A percentile compares a stretch with the other conserved stretches of the same genome.
Evolutionary conservation across 2,329 filamentous ascomycete species (phyloP).

Genomic region (Tolypocladium endophyticum): DNA sequence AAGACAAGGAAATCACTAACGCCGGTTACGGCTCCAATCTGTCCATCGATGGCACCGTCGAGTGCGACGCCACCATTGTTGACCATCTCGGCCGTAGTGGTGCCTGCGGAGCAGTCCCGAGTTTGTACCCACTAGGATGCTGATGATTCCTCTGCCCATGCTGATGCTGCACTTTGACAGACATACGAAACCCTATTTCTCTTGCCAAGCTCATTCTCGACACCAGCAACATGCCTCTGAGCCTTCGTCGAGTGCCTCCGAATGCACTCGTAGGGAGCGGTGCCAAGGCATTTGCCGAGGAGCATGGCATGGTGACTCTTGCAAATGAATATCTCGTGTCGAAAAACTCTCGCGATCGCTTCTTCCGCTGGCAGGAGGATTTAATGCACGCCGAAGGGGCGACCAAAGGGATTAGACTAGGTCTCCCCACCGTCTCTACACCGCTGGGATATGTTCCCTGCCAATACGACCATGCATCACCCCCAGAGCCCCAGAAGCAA

Average conservation of each 20-base stretch:
- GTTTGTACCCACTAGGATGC: constrained; percentile 42
- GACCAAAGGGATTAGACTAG: constrained; percentile 15
- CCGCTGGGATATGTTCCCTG: constrained; percentile 13
- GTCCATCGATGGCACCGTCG: constrained; percentile 79
- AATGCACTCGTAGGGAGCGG: constrained; percentile 84
- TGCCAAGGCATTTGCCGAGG: constrained; percentile 74
- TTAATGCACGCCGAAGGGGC: constrained; percentile 50
- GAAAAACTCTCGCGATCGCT: constrained; percentile 66
- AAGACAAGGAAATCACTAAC: constrained; percentile 94
- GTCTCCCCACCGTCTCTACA: constrained; percentile 5
- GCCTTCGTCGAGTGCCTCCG: constrained; percentile 79
- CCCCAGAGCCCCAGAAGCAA: constrained; percentile 12
- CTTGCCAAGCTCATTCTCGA: constrained; percentile 78
- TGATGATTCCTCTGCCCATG: neutral
- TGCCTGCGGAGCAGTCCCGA: constrained; percentile 80
- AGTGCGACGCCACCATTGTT: constrained; percentile 89
- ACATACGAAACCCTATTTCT: constrained; percentile 86
- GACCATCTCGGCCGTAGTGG: constrained; percentile 87
- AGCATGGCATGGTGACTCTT: constrained; percentile 65
- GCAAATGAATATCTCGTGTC: constrained; percentile 72
- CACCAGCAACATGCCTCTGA: constrained; percentile 63
- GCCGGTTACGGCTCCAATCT: constrained; percentile 94
- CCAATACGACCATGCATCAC: constrained; percentile 21
- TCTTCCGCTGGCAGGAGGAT: constrained; percentile 67
- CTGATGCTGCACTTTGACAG: constrained; percentile 30